These are phyloP conservation scores for Acanthamoeba quina DNA, from an alignment of 208 protist species.

Conservation along the genomic window DNA sequence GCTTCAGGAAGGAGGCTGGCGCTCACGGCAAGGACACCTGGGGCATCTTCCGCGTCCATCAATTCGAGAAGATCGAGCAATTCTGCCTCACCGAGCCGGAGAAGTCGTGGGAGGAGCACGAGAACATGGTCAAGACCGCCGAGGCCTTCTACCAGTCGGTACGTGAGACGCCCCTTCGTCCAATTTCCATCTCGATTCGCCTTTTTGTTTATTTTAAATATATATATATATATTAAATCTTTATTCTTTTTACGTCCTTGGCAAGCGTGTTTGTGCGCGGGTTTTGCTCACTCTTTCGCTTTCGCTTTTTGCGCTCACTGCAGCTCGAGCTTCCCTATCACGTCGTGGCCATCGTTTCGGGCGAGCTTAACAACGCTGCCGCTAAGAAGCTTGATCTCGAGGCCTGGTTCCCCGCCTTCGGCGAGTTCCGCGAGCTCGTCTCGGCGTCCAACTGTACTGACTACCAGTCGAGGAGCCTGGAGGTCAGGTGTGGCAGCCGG, in stretches of 20 bases:
- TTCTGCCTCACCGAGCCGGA: slow-evolving; percentile 92
- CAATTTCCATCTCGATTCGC: neutral
- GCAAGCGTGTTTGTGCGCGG: no score
- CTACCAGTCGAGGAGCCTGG: slow-evolving; percentile 97
- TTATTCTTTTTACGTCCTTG: neutral
- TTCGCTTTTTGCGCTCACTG: neutral
- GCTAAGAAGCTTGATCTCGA: slow-evolving; percentile 99
- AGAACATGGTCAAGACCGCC: slow-evolving; percentile 92
- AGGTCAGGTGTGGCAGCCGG: slow-evolving; percentile 87
- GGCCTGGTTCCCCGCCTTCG: slow-evolving; percentile 98
- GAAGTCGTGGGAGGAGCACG: slow-evolving; percentile 91
- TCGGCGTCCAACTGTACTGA: slow-evolving; percentile 99
- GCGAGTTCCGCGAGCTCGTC: slow-evolving; percentile 98
- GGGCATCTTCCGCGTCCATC: slow-evolving; percentile 96
- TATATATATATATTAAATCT: neutral
- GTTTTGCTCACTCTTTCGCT: neutral
- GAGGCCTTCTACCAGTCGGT: slow-evolving; percentile 93
- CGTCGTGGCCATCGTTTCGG: slow-evolving; percentile 94
- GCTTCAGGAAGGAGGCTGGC: slow-evolving; percentile 99
- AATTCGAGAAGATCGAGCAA: slow-evolving; percentile 95
- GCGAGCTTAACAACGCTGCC: slow-evolving; percentile 99
- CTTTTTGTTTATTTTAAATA: neutral
- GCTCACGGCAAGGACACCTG: slow-evolving; percentile 91
- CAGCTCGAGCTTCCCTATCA: slow-evolving; percentile 92
- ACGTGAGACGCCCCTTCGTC: no score